These are phyloP conservation scores for Penicillium ucsense DNA, from an alignment of 495 filamentous ascomycete species.

Conservation along the genomic window DNA sequence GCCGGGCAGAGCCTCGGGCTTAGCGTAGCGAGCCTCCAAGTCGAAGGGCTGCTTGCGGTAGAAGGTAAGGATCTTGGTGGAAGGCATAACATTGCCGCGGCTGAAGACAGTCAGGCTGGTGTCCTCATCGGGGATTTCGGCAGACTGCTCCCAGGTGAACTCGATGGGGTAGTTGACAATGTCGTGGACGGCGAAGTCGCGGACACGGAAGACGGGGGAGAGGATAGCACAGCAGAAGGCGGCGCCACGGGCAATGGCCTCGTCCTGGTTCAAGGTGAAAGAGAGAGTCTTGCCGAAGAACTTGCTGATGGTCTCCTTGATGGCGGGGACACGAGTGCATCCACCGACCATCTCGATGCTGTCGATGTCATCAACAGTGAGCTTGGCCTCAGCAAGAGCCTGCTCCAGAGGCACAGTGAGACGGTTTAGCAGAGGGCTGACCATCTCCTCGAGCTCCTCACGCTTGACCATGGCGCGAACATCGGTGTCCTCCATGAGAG, in stretches of 20 bases:
- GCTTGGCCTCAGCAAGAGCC: slow-evolving; percentile 82
- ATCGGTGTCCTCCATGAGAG: slow-evolving; percentile 95
- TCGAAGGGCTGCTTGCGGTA: slow-evolving; percentile 98
- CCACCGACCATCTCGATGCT: slow-evolving; percentile 90
- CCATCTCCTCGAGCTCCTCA: slow-evolving; percentile 85
- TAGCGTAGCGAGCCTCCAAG: slow-evolving; percentile 86
- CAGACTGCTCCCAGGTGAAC: slow-evolving; percentile 98
- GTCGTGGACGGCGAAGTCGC: slow-evolving; percentile 95
- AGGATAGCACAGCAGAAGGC: slow-evolving; percentile 98
- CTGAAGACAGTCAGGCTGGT: slow-evolving; percentile 96
- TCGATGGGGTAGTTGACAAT: slow-evolving; percentile 98
- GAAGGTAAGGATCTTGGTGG: slow-evolving; percentile 99
- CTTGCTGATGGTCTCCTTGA: slow-evolving; percentile 81
- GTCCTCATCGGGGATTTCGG: slow-evolving; percentile 97
- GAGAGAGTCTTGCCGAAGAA: slow-evolving; percentile 91
- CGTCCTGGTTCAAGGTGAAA: slow-evolving; percentile 97
- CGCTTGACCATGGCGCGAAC: slow-evolving; percentile 83
- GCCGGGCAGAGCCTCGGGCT: slow-evolving; percentile 81
- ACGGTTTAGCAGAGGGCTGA: slow-evolving; percentile 74
- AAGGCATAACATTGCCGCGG: slow-evolving; percentile 94
- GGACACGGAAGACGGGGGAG: slow-evolving; percentile 95
- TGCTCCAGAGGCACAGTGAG: slow-evolving; percentile 70
- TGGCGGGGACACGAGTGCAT: slow-evolving; percentile 81
- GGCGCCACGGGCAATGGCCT: slow-evolving; percentile 91
- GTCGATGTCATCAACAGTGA: slow-evolving; percentile 87